These are phyloP conservation scores for Lolium perenne DNA, from an alignment of 176 grass and related monocot genomes.

Conservation along the genomic window DNA sequence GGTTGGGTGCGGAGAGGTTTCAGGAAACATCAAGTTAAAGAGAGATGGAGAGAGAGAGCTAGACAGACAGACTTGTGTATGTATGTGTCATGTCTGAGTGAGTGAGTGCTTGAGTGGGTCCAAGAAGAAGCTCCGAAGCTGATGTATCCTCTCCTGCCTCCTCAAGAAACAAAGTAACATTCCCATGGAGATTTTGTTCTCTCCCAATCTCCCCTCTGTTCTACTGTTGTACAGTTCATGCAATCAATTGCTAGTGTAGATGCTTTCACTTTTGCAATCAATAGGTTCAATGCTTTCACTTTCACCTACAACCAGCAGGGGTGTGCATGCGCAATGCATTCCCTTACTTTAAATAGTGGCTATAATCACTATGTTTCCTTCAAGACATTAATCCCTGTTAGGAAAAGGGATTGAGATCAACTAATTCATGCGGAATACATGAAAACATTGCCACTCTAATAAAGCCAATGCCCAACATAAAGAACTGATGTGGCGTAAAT, in stretches of 20 bases:
- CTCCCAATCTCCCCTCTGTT: slow-evolving; percentile 9
- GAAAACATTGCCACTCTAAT: not conserved
- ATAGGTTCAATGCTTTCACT: slow-evolving; percentile 33
- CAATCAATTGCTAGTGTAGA: slow-evolving; percentile 36
- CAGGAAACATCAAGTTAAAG: slow-evolving; percentile 61
- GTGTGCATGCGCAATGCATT: slow-evolving; percentile 34
- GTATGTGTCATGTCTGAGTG: slow-evolving; percentile 48
- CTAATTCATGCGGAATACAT: slow-evolving; percentile 4
- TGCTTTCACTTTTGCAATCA: slow-evolving; percentile 36
- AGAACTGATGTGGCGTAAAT: slow-evolving; percentile 46
- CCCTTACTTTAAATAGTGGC: slow-evolving; percentile 15
- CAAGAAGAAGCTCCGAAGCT: slow-evolving; percentile 47
- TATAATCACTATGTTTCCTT: not conserved
- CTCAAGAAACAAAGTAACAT: slow-evolving; percentile 53
- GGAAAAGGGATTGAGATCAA: not conserved
- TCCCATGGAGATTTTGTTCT: slow-evolving; percentile 48
- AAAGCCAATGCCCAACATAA: slow-evolving; percentile 30
- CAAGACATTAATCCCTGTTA: not conserved
- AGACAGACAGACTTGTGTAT: slow-evolving; percentile 39
- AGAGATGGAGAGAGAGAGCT: slow-evolving; percentile 19
- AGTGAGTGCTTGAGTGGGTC: slow-evolving; percentile 44
- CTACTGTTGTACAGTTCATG: slow-evolving; percentile 35
- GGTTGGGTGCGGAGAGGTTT: slow-evolving; percentile 51
- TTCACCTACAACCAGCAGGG: slow-evolving; percentile 23
- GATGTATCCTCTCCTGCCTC: slow-evolving; percentile 56